These are phyloP conservation scores for Lomentospora prolificans DNA, from an alignment of 2,329 filamentous ascomycete genomes.

Conservation along the genomic window DNA sequence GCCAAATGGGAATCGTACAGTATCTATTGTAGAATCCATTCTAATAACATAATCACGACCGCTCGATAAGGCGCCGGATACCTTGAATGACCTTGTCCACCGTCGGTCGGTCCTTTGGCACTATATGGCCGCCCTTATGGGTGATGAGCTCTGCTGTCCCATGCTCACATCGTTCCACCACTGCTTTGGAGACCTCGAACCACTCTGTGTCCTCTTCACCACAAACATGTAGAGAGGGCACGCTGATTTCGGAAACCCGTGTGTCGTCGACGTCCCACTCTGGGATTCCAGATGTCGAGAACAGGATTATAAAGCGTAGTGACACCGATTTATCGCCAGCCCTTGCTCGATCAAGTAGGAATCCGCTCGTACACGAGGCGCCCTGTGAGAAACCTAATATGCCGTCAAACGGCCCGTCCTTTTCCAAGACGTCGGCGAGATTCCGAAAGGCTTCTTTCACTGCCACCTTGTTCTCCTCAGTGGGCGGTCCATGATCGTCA, in stretches of 20 bases:
- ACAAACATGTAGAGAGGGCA: conserved; percentile 8
- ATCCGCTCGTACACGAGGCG: conserved; percentile 3
- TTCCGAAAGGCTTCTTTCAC: conserved; percentile 5
- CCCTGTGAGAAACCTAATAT: conserved; percentile 16
- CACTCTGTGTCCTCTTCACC: neutral
- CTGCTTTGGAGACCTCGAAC: neutral
- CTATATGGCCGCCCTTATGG: neutral
- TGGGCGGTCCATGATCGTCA: conserved; percentile 5
- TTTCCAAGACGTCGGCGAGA: conserved; percentile 9
- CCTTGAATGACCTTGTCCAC: neutral
- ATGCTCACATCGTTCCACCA: neutral
- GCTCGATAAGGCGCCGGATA: neutral
- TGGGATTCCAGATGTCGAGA: conserved; percentile 4
- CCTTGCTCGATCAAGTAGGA: conserved; percentile 1
- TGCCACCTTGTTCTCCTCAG: neutral
- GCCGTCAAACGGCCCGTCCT: conserved; percentile 15
- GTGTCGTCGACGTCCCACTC: neutral
- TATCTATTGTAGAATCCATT: no score
- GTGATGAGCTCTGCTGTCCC: neutral
- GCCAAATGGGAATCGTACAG: no score
- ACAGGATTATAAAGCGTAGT: conserved; percentile 8
- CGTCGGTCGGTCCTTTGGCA: neutral
- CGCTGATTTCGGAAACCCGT: neutral
- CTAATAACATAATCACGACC: neutral
- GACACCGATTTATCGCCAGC: neutral